phyloP scores from a whole-genome alignment of 169 alveolate genomes.

The Eimeria sp. region DNA sequence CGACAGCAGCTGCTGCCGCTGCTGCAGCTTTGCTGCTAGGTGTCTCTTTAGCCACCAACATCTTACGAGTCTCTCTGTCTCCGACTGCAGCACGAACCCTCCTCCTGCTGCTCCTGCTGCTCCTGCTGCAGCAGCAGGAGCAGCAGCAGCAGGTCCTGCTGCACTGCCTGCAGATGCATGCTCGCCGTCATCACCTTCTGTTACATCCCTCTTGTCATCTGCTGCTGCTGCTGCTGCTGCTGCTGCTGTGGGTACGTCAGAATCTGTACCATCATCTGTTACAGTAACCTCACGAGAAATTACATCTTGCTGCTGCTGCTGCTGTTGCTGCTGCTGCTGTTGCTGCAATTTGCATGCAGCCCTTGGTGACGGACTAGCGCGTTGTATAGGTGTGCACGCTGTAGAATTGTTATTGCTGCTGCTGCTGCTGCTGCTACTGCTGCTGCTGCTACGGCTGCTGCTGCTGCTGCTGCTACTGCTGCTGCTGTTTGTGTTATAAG shows the following conservation, averaged over 20 bases:
- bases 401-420: background rate
- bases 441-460: background rate
- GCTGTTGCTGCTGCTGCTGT: slow-evolving; percentile 30
- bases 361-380: background rate
- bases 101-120: slow-evolving; percentile 57
- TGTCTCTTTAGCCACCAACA: slow-evolving; percentile 66
- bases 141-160: background rate
- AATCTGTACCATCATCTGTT: slow-evolving; percentile 31
- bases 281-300: background rate
- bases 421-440: background rate
- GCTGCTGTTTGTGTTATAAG: background rate
- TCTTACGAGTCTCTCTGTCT: slow-evolving; percentile 44
- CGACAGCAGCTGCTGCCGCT: slow-evolving; percentile 78
- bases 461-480: slow-evolving; percentile 43
- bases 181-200: background rate
- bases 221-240: slow-evolving; percentile 36
- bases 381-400: background rate
- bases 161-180: background rate
- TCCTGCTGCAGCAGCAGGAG: background rate
- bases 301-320: slow-evolving; percentile 46
- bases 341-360: slow-evolving; percentile 26
- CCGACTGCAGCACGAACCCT: slow-evolving; percentile 56
- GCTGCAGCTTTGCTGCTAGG: slow-evolving; percentile 70
- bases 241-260: background rate
- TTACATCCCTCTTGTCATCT: background rate